Evolutionary conservation across 208 protist species (phyloP).

Genomic region (Lotmaria passim): DNA sequence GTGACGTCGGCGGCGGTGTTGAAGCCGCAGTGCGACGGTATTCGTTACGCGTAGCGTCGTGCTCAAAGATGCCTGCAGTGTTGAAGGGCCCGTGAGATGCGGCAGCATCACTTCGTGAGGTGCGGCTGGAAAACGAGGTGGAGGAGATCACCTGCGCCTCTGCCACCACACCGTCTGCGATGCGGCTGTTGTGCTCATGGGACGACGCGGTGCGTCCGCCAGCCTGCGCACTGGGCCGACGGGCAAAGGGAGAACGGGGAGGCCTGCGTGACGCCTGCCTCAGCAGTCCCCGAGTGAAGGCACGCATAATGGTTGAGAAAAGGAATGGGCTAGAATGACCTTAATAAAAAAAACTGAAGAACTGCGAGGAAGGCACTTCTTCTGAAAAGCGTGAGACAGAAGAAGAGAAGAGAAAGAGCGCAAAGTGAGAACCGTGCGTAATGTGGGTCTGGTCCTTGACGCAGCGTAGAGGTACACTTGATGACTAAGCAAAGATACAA

Average conservation of each 20-base stretch:
- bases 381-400: background rate
- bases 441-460: too few species aligned
- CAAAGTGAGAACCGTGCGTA: too few species aligned
- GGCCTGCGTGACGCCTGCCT: background rate
- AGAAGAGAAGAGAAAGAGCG: background rate
- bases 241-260: background rate
- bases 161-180: background rate
- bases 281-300: conserved; percentile 8
- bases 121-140: background rate
- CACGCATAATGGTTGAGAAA: background rate
- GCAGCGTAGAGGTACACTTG: background rate
- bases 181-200: background rate
- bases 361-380: too few species aligned
- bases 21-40: too few species aligned
- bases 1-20: background rate
- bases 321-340: too few species aligned
- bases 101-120: background rate
- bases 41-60: too few species aligned
- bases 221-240: background rate
- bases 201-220: background rate
- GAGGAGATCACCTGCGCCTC: conserved; percentile 10
- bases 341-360: background rate
- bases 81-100: too few species aligned
- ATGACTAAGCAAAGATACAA: background rate
- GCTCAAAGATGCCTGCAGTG: too few species aligned